phyloP scores from a whole-genome alignment of 345 rosid species.

The Syzygium jambos region DNA sequence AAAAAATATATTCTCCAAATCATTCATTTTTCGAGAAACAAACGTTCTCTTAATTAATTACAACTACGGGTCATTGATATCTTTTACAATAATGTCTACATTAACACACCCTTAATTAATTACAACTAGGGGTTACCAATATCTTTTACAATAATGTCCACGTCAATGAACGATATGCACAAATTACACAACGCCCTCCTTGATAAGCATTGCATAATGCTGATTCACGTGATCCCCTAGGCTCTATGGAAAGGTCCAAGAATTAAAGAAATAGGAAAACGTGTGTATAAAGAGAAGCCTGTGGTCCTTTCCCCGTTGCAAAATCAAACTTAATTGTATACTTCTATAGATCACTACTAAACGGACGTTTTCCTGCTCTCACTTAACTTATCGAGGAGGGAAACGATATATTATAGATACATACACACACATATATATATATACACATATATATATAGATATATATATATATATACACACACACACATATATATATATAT shows the following conservation, averaged over 20 bases:
- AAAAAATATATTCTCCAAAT: too few species aligned
- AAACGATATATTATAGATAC: background rate
- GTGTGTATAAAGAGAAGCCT: background rate
- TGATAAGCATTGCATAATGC: background rate
- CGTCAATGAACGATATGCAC: too few species aligned
- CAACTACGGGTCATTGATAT: background rate
- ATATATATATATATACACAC: too few species aligned
- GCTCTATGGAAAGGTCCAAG: too few species aligned
- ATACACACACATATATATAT: too few species aligned
- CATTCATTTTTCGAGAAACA: too few species aligned
- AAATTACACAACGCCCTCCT: background rate
- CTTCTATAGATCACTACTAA: background rate
- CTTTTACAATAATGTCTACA: background rate
- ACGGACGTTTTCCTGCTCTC: background rate
- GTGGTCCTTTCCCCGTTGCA: background rate
- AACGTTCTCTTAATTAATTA: too few species aligned
- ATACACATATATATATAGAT: too few species aligned
- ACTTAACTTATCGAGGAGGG: background rate
- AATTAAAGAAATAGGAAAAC: background rate
- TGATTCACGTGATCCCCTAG: too few species aligned
- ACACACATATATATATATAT: too few species aligned
- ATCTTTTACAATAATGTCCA: too few species aligned
- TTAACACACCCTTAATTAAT: background rate
- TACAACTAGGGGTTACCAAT: too few species aligned
- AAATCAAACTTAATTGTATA: background rate